These are phyloP conservation scores for Cenchrus fungigraminus DNA, from an alignment of 176 grass and related monocot species.

Conservation along the genomic window DNA sequence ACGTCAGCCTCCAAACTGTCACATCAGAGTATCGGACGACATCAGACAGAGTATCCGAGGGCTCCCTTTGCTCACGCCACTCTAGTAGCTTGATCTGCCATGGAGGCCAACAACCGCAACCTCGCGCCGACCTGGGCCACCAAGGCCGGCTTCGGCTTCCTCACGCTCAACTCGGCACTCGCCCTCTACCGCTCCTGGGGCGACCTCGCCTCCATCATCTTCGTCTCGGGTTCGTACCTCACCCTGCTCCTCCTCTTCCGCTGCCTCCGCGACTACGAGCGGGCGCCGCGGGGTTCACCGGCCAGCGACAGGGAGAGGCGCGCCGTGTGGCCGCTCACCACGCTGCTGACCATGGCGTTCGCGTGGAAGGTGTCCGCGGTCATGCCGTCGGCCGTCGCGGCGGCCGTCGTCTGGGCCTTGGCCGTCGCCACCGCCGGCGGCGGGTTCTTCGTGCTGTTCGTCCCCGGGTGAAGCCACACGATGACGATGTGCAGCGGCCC, in stretches of 20 bases:
- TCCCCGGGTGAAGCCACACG: background rate
- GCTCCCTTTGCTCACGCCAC: no score
- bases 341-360: background rate
- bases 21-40: no score
- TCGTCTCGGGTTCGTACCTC: background rate
- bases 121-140: background rate
- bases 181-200: background rate
- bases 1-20: no score
- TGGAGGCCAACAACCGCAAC: no score
- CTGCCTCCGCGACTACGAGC: background rate
- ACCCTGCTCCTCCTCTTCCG: background rate
- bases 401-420: background rate
- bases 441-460: background rate
- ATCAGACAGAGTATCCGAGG: no score
- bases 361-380: conserved; percentile 18
- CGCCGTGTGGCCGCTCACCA: conserved; percentile 11
- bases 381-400: background rate
- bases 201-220: background rate
- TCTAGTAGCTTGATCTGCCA: no score
- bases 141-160: background rate
- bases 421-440: background rate
- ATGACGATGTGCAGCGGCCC: no score
- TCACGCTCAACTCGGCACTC: background rate
- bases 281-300: background rate
- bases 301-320: conserved; percentile 1